Percentiles rank a stretch among this genome's conserved stretches.
Conservation (phyloP, 2,329 filamentous ascomycete genomes). For the Escovopsis weberi region DNA sequence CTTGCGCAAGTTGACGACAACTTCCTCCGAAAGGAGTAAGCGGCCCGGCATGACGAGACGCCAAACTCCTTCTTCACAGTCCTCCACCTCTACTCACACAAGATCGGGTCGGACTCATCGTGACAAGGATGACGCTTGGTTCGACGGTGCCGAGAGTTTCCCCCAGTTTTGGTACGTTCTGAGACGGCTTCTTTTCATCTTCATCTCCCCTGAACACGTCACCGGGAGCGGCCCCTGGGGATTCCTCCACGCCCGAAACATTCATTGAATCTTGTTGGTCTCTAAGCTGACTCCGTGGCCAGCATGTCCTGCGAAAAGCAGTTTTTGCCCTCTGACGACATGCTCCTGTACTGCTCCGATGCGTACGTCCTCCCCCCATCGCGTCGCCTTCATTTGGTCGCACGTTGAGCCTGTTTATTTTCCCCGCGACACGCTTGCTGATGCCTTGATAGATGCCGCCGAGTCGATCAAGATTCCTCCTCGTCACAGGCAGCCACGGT, state of each 20-base stretch:
- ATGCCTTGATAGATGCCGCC: slow-evolving; percentile 31
- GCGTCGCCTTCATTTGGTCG: too few relatives aligned
- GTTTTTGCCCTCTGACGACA: slow-evolving; percentile 43
- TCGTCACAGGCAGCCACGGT: slow-evolving; percentile 13
- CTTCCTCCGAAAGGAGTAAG: slow-evolving; percentile 33
- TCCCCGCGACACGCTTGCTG: too few relatives aligned
- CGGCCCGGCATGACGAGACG: slow-evolving; percentile 32
- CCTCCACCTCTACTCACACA: slow-evolving; percentile 14
- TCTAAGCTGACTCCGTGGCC: slow-evolving; percentile 9
- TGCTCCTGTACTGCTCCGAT: slow-evolving; percentile 48
- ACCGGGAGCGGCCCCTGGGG: too few relatives aligned
- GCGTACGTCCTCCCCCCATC: slow-evolving; percentile 28
- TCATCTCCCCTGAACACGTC: not conserved
- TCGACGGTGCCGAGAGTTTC: slow-evolving; percentile 46
- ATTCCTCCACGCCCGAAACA: too few relatives aligned
- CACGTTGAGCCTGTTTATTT: too few relatives aligned
- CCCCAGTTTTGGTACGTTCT: slow-evolving; percentile 48
- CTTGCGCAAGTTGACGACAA: slow-evolving; percentile 33
- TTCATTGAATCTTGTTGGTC: not conserved
- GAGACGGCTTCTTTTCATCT: slow-evolving; percentile 4
- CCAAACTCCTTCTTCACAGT: slow-evolving; percentile 19
- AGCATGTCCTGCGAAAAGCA: slow-evolving; percentile 57
- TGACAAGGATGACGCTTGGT: slow-evolving; percentile 38
- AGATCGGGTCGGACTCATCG: slow-evolving; percentile 37
- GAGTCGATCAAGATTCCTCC: slow-evolving; percentile 32